Base-by-base conservation (phyloP, 495 filamentous ascomycete genomes). In the Staphylotrichum longicolle region DNA sequence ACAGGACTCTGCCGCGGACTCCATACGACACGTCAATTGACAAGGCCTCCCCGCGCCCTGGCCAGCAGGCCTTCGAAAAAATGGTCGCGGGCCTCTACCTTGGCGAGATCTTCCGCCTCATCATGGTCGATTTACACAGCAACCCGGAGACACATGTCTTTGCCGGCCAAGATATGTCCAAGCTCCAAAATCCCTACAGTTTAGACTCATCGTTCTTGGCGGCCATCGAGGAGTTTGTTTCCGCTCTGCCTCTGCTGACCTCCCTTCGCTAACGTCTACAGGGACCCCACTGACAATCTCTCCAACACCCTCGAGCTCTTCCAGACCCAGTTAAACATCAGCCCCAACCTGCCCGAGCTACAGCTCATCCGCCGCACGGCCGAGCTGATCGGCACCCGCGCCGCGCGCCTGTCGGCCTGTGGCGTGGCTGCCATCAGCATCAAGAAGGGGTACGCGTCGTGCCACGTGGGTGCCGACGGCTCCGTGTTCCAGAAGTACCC, bases 401-500 rank as follows among this genome's bases (percentile, higher is more conserved):
- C 92, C 7, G 93, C 93, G 51, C 90, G 93, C 54, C 84, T 98
- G 30, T 95, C 93, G 3, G 87, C 93, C 48, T 98, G 93, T 68
- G 93, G 93, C 72, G 90, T 96, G 54, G 91, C 93, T 5, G 93
- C 93, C 52, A 97, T 98, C 67, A 91, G 90, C 81, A 94, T 85
- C 74, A 97, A 96, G 87, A 97, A 96, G 81, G 85, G 86, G 58
- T 91, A 90, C 65, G 77, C 86, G 63, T 83, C 86, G 12, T 96
- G 90, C 82, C 93, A 97, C 73, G 93, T 97, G 27, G 93, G 93
- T 66, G 93, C 93, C 45, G 93, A 98, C 67, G 93, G 93, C 33
- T 93, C 89, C 11, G 92, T 98, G 49, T 98, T 97, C 81, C 96
- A 96, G 81, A 96, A 96, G 74, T 97, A 97, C 77, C 93, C 93